Evolutionary conservation across 1,139 yeast genomes (phyloP).

Genomic region (Kodamaea sp.): DNA sequence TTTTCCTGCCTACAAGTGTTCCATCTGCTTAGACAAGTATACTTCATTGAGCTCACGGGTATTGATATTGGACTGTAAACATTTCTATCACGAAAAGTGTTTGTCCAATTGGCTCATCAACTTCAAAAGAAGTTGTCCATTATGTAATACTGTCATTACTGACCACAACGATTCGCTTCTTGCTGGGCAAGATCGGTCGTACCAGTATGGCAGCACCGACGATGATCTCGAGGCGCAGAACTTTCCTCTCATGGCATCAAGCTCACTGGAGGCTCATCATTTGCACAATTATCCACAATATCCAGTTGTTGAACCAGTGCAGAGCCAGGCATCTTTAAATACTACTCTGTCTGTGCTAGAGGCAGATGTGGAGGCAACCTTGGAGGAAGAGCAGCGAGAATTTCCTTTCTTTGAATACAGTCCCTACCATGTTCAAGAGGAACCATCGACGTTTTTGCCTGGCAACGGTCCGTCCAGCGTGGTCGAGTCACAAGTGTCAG

Average conservation of each 20-base stretch:
- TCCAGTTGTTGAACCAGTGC: neutral
- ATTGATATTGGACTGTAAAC: slow-evolving; percentile 46
- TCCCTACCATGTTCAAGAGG: slow-evolving; percentile 1
- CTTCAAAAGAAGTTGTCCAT: slow-evolving; percentile 47
- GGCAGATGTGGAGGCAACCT: neutral
- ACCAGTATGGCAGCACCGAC: slow-evolving; percentile 8
- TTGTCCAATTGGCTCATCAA: slow-evolving; percentile 49
- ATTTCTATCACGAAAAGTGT: slow-evolving; percentile 46
- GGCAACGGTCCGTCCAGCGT: neutral
- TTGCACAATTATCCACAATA: neutral
- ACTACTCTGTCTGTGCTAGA: neutral
- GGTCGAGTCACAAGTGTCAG: slow-evolving; percentile 7
- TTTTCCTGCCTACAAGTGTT: slow-evolving; percentile 44
- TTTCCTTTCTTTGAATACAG: neutral
- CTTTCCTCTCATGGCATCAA: neutral
- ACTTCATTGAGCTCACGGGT: slow-evolving; percentile 40
- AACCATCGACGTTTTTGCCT: neutral
- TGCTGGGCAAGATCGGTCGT: slow-evolving; percentile 20
- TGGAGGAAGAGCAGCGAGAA: neutral
- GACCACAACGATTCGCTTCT: slow-evolving; percentile 12
- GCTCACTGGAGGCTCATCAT: neutral
- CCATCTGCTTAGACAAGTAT: slow-evolving; percentile 47
- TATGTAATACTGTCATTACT: slow-evolving; percentile 34
- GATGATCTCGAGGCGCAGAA: slow-evolving; percentile 10
- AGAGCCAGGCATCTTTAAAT: neutral